Base-by-base conservation (phyloP, 1,139 yeast species). In the Taphrina populina region DNA sequence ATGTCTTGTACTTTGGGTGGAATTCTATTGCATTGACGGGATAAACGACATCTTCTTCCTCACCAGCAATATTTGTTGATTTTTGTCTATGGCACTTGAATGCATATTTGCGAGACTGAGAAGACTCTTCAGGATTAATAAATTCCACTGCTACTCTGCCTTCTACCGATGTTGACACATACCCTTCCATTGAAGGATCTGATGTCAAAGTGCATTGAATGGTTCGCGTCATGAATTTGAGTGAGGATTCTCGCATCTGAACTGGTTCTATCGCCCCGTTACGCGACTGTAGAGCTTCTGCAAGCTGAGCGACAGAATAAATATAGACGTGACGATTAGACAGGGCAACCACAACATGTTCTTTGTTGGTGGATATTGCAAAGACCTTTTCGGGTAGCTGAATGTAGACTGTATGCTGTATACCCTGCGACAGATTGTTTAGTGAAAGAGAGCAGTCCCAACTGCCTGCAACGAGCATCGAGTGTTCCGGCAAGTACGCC, bases 131-230 rank as follows among this genome's bases (percentile, higher is more conserved):
- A 1, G 78, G 74, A 57, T 83, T 80, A 59, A 82, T 80, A 65
- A 78, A 83, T 62, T 88, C 95, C 35, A 90, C 78, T 0, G 95
- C 84, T 0, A 87, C 92, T 44, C 95, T 73, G 0, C 96, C 96
- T 64, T 88, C 96, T 11, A 88, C 76, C 2, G 95, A 83, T n/a
- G 90, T 76, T 36, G 84, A 77, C 0, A 86, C 88, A 67, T 81
- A 88, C 0, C 95, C 95, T 49, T 29, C 70, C 1, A 78, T 79
- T 20, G 70, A 70, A 0, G 88, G 86, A 11, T 30, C 47, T 2
- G 26, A 13, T 10, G 37, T 43, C 26, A 30, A 8, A 62, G 82
- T 75, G 52, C 83, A 73, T 60, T 75, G 74, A 24, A 88, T 64
- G 35, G 80, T 80, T 47, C 82, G 73, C 1, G 87, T 81, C 67